These are phyloP conservation scores for Brassica napus DNA, from an alignment of 345 rosid genomes.

Conservation along the genomic window Da-Ae NC_063447.1:11171001-11171500, in stretches of 20 bases:
- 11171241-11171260: background rate
- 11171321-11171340: background rate
- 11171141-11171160: background rate
- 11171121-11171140: conserved; percentile 69
- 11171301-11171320: background rate
- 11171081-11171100: conserved; percentile 61
- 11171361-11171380: background rate
- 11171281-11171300: background rate
- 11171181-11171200: background rate
- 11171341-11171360: background rate
- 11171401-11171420: background rate
- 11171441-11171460: background rate
- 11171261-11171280: background rate
- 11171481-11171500: background rate
- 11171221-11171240: background rate
- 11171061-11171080: conserved; percentile 18
- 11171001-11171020: background rate
- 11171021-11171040: background rate
- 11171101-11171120: conserved; percentile 88
- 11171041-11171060: background rate
- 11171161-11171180: background rate
- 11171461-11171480: background rate
- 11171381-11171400: background rate
- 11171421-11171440: background rate
- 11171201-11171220: background rate